Percentiles rank a stretch among this genome's conserved stretches.
Evolutionary conservation across 2,329 filamentous ascomycete genomes (phyloP).

Genomic region (Seiridium cupressi): DNA sequence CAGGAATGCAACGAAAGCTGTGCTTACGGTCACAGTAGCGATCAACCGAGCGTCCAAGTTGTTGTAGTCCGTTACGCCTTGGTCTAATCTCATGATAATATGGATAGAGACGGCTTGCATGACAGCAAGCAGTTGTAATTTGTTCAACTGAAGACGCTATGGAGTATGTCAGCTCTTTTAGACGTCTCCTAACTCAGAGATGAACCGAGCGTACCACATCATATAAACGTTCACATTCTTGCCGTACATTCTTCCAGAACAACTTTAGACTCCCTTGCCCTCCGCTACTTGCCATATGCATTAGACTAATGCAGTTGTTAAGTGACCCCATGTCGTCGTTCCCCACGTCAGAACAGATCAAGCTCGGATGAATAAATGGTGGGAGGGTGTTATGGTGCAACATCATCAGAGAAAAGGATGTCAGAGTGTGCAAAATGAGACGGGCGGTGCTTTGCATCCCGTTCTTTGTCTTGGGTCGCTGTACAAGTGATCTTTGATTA

Average conservation of each 20-base stretch:
- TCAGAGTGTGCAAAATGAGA: conserved; percentile 37
- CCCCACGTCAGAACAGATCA: conserved; percentile 20
- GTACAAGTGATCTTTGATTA: conserved; percentile 23
- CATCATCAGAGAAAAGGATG: conserved; percentile 40
- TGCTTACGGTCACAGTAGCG: conserved; percentile 30
- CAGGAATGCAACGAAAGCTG: conserved; percentile 3
- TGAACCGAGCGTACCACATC: conserved; percentile 27
- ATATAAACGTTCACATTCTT: conserved; percentile 38
- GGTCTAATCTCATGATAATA: conserved; percentile 37
- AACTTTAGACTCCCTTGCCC: conserved; percentile 33
- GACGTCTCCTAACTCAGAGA: neutral
- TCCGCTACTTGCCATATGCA: conserved; percentile 35
- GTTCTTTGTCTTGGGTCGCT: conserved; percentile 19
- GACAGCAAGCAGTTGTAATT: conserved; percentile 37
- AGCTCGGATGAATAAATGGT: conserved; percentile 38
- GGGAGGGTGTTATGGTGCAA: conserved; percentile 33
- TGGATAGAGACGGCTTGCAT: conserved; percentile 44
- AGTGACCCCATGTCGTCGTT: conserved; percentile 32
- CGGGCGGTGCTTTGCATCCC: conserved; percentile 30
- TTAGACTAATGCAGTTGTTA: conserved; percentile 37
- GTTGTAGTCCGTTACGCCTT: conserved; percentile 42
- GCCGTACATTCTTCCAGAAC: conserved; percentile 41
- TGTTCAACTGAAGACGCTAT: conserved; percentile 20
- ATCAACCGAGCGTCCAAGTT: conserved; percentile 36
- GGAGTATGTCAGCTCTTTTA: too few species aligned